These are phyloP conservation scores for Mollisiaceae sp. DNA, from an alignment of 2,329 filamentous ascomycete species.

Conservation along the genomic window DNA sequence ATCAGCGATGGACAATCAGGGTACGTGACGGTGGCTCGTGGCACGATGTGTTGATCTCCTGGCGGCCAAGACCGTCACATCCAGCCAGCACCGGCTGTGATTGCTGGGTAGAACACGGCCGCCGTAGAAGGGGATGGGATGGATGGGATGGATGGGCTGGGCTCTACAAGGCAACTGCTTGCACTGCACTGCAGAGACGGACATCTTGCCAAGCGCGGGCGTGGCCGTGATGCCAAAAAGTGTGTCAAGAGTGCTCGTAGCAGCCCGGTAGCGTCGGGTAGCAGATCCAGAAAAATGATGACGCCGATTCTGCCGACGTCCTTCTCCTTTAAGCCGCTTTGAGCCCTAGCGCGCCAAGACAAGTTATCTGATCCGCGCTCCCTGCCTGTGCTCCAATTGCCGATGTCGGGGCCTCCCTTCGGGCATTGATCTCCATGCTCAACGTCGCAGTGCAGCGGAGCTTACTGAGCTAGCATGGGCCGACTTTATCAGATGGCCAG, in stretches of 20 bases:
- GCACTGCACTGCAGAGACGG: background rate
- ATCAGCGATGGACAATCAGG: background rate
- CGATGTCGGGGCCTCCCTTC: conserved; percentile 22
- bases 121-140: no score
- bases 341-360: conserved; percentile 22
- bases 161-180: no score
- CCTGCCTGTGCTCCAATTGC: background rate
- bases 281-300: conserved; percentile 13
- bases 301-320: conserved; percentile 9
- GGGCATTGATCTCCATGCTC: conserved; percentile 7
- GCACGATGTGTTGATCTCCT: background rate
- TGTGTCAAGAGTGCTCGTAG: background rate
- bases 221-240: conserved; percentile 6
- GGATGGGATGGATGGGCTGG: no score
- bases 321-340: background rate
- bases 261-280: background rate
- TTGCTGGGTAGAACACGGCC: background rate
- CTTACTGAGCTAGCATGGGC: conserved; percentile 11
- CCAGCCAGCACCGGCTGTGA: background rate
- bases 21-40: background rate
- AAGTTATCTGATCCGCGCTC: conserved; percentile 33
- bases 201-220: background rate
- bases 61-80: background rate
- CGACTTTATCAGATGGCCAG: conserved; percentile 29
- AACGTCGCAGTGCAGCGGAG: conserved; percentile 6